Evolutionary conservation across 2,329 filamentous ascomycete species (phyloP).

Genomic region (Colletotrichum gigasporum): DNA sequence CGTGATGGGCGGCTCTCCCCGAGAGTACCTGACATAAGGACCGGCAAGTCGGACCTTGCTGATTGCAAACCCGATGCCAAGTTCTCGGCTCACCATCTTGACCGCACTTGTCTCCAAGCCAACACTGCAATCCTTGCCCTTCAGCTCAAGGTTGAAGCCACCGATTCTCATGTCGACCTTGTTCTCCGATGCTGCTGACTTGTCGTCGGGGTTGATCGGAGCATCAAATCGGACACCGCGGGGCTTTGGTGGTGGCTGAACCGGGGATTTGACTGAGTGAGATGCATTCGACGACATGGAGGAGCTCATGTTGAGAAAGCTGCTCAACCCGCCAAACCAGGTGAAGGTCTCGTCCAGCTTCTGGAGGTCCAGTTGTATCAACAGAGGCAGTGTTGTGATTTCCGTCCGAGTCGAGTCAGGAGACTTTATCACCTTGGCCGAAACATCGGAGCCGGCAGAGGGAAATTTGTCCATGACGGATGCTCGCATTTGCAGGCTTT

Average conservation of each 20-base stretch:
- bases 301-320: conserved; percentile 86
- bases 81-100: conserved; percentile 80
- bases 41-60: conserved; percentile 80
- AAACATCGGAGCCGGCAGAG: conserved; percentile 66
- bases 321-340: conserved; percentile 91
- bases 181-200: conserved; percentile 57
- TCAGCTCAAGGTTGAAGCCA: conserved; percentile 78
- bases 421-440: conserved; percentile 60
- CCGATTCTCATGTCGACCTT: conserved; percentile 83
- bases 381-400: conserved; percentile 79
- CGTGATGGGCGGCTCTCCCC: conserved; percentile 67
- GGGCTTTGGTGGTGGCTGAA: conserved; percentile 53
- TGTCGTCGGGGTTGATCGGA: conserved; percentile 58
- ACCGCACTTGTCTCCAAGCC: conserved; percentile 81
- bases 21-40: conserved; percentile 66
- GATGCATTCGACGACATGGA: conserved; percentile 83
- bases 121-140: conserved; percentile 80
- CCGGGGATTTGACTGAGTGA: conserved; percentile 47
- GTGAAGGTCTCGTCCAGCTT: conserved; percentile 86
- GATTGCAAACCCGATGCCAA: conserved; percentile 77
- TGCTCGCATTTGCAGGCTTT: conserved; percentile 63
- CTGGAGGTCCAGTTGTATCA: conserved; percentile 80
- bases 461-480: conserved; percentile 69
- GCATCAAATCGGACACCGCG: conserved; percentile 69
- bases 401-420: conserved; percentile 62